A percentile compares a stretch with the other conserved stretches of the same genome.
phyloP scores from a whole-genome alignment of 768 basidiomycete species.

The Hericium coralloides region DNA sequence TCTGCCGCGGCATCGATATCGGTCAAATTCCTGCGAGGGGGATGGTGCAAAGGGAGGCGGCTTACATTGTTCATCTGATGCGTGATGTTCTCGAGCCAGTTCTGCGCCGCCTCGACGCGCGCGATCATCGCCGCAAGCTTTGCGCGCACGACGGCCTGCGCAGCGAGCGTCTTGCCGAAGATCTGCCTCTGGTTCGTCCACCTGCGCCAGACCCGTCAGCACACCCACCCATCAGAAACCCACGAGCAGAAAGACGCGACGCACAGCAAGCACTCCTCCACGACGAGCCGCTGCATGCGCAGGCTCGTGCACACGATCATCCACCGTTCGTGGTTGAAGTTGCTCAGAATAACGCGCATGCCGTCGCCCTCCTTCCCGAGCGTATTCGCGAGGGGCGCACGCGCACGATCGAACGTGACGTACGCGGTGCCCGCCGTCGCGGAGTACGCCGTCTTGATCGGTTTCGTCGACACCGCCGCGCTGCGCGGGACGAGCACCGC shows the following conservation, averaged over 20 bases:
- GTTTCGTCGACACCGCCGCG: constrained; percentile 71
- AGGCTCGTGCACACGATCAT: constrained; percentile 70
- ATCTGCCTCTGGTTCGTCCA: constrained; percentile 87
- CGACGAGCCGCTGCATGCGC: constrained; percentile 67
- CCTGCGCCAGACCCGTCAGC: constrained; percentile 28
- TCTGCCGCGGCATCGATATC: constrained; percentile 34
- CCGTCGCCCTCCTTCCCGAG: constrained; percentile 84
- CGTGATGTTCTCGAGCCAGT: constrained; percentile 85
- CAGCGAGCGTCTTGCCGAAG: constrained; percentile 78
- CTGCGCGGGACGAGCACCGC: constrained; percentile 70
- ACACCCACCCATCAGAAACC: constrained; percentile 3
- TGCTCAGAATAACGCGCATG: constrained; percentile 72
- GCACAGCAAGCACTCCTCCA: constrained; percentile 87
- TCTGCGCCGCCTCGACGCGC: constrained; percentile 76
- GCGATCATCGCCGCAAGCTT: constrained; percentile 89
- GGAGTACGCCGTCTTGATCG: constrained; percentile 91
- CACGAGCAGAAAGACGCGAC: constrained; percentile 8
- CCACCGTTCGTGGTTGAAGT: constrained; percentile 89
- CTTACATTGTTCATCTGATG: constrained; percentile 86
- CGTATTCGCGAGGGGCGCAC: constrained; percentile 79
- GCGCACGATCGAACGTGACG: constrained; percentile 70
- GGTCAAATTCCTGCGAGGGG: constrained; percentile 7
- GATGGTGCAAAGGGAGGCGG: not conserved
- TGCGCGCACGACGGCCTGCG: constrained; percentile 80
- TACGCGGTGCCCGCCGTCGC: constrained; percentile 85